Base-by-base conservation (phyloP, 768 basidiomycete species). In the Leccinum ochraceum region DNA sequence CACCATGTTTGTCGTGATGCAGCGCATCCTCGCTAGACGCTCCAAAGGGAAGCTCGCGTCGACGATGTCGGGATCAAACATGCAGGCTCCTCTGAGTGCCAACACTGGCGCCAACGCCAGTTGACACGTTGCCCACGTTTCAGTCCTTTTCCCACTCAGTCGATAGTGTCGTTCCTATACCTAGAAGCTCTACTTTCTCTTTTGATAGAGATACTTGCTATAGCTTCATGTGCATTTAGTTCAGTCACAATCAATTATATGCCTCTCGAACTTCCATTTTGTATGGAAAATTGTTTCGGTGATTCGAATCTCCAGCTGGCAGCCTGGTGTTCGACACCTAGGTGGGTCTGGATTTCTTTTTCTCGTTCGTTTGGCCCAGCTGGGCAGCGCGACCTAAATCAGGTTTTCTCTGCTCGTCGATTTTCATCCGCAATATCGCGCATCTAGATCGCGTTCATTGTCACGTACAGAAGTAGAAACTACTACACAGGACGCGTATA, bases 1-100 rank as follows among this genome's bases (percentile, higher is more conserved):
- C 20, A 4, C 37, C 48, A 70, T 71, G 66, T 67, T 72, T 5
- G 32, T 70, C 30, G 10, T 64, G 58, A 74, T 74, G 72, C 70
- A 55, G 3, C 26, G n/a, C 11, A 63, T 74, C 28, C 66, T 72
- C 13, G 48, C 60, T 20, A 61, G 52, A 37, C 62, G 63, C 17
- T 60, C 60, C 6, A 52, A 26, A 37, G 34, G 1, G 28, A 36
- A 32, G 8, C 16, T 49, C 4, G 7, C 44, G 2, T 39, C 36
- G 0, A 1, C 3, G 20, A 26, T 49, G 28, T 54, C 56, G 22
- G 55, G 22, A 20, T 17, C 39, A n/a, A 28, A 1, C 9, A 28
- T 17, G 16, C 24, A 50, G 22, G 49, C 26, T 50, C 26, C 49
- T 14, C 24, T 7, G 14, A 17, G 10, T 32, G n/a, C n/a, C 22